Conservation (phyloP, 2,329 filamentous ascomycete genomes). For the Neoascochyta sp. region DNA sequence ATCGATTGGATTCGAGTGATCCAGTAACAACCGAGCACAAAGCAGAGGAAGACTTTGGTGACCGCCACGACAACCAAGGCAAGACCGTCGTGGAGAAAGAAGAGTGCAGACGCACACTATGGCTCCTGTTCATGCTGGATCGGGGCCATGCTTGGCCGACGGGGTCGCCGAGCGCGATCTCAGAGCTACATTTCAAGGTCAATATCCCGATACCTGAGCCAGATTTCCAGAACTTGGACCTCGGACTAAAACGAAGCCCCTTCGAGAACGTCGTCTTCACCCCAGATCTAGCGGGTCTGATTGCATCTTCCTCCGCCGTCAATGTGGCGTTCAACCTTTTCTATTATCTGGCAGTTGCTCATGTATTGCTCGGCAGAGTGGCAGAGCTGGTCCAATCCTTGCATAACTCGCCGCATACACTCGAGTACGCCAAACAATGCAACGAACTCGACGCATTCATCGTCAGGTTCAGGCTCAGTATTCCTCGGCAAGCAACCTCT, state of each 20-base stretch:
- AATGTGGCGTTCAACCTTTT: conserved; percentile 16
- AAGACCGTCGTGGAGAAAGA: conserved; percentile 20
- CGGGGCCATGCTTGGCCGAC: conserved; percentile 25
- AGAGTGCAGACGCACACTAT: conserved; percentile 28
- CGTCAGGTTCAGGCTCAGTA: conserved; percentile 24
- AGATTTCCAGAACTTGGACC: conserved; percentile 19
- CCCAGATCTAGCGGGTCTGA: conserved; percentile 18
- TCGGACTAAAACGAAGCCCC: conserved; percentile 1
- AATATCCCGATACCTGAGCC: conserved; percentile 25
- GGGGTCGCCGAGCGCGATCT: conserved; percentile 26
- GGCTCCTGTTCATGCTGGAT: conserved; percentile 33
- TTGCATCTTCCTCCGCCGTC: conserved; percentile 8
- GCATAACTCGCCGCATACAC: conserved; percentile 17
- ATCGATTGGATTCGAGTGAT: conserved; percentile 23
- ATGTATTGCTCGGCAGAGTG: conserved; percentile 28
- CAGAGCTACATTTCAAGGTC: conserved; percentile 31
- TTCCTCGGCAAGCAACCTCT: conserved; percentile 22
- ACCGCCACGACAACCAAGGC: conserved; percentile 3
- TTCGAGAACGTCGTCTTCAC: conserved; percentile 17
- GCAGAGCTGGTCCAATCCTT: conserved; percentile 27
- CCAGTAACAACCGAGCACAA: conserved; percentile 1
- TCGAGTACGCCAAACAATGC: conserved; percentile 23
- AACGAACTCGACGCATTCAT: conserved; percentile 21
- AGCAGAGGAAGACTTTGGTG: neutral
- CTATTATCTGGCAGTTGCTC: conserved; percentile 22